Evolutionary conservation across 228 moss, liverwort and hornwort genomes (phyloP).

Genomic region (Sphagnum fallax): DNA sequence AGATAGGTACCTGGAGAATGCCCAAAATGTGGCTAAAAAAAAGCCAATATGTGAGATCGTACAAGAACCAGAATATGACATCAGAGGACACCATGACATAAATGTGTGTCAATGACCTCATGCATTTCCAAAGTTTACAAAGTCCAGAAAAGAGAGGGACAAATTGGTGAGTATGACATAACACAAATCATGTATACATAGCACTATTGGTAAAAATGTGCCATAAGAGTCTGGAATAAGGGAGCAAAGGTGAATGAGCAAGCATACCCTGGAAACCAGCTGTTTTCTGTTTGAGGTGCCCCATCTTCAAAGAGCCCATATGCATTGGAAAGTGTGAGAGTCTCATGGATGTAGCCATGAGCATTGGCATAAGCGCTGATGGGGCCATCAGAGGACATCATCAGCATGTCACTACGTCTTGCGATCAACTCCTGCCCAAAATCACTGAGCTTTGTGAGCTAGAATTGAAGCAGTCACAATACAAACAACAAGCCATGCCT

Average conservation of each 20-base stretch:
- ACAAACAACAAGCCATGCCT: no score
- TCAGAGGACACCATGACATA: no score
- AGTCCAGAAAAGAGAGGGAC: background rate
- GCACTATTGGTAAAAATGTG: background rate
- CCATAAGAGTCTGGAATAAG: background rate
- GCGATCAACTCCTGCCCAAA: constrained; percentile 72
- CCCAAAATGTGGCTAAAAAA: background rate
- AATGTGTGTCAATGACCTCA: background rate
- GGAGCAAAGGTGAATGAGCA: background rate
- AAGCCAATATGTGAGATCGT: background rate
- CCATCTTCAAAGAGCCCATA: constrained; percentile 64
- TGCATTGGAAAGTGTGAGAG: constrained; percentile 80
- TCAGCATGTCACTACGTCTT: constrained; percentile 68
- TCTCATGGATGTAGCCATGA: constrained; percentile 83
- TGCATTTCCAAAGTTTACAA: background rate
- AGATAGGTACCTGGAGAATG: background rate
- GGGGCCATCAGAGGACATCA: constrained; percentile 95
- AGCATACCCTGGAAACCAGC: constrained; percentile 95
- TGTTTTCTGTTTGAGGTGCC: constrained; percentile 72
- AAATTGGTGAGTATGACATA: background rate
- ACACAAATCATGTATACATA: background rate
- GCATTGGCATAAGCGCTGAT: constrained; percentile 83
- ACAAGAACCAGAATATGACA: background rate
- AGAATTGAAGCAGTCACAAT: background rate
- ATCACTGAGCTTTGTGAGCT: no score